phyloP scores from a whole-genome alignment of 108 stramenopile genomes.

The Nannochloropsis oceanica region DNA sequence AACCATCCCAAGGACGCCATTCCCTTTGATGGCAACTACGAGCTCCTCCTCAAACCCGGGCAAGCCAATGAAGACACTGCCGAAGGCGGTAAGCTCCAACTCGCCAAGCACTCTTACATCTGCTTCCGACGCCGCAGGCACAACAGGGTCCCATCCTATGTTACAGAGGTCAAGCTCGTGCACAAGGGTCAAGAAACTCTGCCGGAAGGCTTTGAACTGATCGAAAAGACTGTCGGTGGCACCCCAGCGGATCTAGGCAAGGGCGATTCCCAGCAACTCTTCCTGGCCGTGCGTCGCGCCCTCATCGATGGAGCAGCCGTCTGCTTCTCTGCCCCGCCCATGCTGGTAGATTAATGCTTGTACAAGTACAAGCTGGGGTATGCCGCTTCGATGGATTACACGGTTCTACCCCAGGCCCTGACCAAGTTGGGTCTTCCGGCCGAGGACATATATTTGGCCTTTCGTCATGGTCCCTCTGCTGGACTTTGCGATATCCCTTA shows the following conservation, averaged over 20 bases:
- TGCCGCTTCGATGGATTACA: not conserved
- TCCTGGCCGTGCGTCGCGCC: not conserved
- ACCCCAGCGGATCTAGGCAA: not conserved
- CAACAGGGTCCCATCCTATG: not conserved
- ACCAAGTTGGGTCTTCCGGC: not conserved
- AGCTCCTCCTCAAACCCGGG: not conserved
- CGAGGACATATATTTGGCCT: slow-evolving; percentile 29
- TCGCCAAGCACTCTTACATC: not conserved
- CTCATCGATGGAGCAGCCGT: not conserved
- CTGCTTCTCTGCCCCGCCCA: not conserved
- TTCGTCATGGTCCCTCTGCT: slow-evolving; percentile 11
- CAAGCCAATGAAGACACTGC: not conserved
- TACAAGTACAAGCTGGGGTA: not conserved
- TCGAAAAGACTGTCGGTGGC: not conserved
- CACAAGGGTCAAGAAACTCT: not conserved
- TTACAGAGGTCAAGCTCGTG: not conserved
- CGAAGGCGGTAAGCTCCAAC: not conserved
- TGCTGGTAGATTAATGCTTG: not conserved
- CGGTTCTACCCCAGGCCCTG: not conserved
- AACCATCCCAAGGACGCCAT: not conserved
- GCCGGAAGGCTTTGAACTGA: not conserved
- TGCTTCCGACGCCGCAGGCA: not conserved
- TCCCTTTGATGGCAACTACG: not conserved
- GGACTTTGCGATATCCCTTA: slow-evolving; percentile 20
- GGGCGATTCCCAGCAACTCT: not conserved